Evolutionary conservation across 345 rosid genomes (phyloP).

Genomic region (Acer yangbiense): DNA sequence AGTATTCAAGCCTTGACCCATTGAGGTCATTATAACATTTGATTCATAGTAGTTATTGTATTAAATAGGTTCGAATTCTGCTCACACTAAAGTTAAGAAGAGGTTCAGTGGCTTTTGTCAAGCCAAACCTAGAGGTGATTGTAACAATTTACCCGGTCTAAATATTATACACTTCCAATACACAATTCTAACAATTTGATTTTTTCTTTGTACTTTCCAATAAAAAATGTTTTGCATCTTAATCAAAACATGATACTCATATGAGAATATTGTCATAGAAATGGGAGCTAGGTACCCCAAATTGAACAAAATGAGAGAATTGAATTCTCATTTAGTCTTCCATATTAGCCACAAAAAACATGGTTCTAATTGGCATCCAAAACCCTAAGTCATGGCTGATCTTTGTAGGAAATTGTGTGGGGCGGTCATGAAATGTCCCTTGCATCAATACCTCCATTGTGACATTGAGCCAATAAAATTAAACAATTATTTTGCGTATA

Average conservation of each 20-base stretch:
- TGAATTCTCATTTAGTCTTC: background rate
- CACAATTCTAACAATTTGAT: no score
- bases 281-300: background rate
- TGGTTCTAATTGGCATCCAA: background rate
- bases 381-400: background rate
- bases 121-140: no score
- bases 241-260: background rate
- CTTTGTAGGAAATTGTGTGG: background rate
- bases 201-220: no score
- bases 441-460: slow-evolving; percentile 13
- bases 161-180: no score
- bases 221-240: background rate
- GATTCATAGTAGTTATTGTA: no score
- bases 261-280: background rate
- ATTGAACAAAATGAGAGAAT: background rate
- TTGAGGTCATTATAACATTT: no score
- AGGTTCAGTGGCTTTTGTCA: no score
- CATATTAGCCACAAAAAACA: slow-evolving; percentile 3
- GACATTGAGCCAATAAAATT: background rate
- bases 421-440: slow-evolving; percentile 4
- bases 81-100: no score
- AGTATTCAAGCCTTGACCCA: no score
- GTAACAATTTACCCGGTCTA: no score
- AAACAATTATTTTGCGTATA: background rate
- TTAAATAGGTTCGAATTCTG: no score